These are phyloP conservation scores for Leishmania gerbilli DNA, from an alignment of 208 protist genomes.

Conservation along the genomic window DNA sequence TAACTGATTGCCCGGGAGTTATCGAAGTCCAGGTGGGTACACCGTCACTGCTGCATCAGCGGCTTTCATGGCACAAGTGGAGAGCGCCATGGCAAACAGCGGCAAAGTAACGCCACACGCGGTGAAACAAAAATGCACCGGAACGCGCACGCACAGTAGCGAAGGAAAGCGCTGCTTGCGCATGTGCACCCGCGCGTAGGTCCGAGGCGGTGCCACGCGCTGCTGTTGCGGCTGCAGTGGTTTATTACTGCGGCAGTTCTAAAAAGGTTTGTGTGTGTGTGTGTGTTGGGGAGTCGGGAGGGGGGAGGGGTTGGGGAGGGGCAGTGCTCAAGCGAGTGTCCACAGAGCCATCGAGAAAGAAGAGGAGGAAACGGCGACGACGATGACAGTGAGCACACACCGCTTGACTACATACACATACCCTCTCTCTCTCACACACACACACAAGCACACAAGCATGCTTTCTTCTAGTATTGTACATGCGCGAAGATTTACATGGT, in stretches of 20 bases:
- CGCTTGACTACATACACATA: background rate
- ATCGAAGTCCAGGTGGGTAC: background rate
- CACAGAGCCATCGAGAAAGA: background rate
- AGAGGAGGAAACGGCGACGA: background rate
- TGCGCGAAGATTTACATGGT: constrained; percentile 8
- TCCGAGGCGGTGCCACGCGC: background rate
- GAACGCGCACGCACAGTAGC: background rate
- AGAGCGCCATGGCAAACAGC: background rate
- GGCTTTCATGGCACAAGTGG: background rate
- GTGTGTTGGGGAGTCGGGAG: background rate
- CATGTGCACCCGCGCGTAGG: background rate
- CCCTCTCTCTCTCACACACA: background rate
- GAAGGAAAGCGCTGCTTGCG: background rate
- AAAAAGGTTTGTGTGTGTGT: background rate
- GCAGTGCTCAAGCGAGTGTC: background rate
- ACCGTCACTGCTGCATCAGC: background rate
- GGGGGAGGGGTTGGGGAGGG: background rate
- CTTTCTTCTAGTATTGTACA: background rate
- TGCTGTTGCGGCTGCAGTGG: background rate
- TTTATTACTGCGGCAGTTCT: background rate
- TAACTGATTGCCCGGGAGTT: background rate
- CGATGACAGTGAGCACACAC: background rate
- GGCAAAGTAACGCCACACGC: background rate
- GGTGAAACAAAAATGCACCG: background rate
- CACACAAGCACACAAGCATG: background rate